A percentile compares a stretch with the other conserved stretches of the same genome.
Evolutionary conservation across 192 early-diverging fungal genomes (phyloP).

Genomic region (Backusella macrospora): DNA sequence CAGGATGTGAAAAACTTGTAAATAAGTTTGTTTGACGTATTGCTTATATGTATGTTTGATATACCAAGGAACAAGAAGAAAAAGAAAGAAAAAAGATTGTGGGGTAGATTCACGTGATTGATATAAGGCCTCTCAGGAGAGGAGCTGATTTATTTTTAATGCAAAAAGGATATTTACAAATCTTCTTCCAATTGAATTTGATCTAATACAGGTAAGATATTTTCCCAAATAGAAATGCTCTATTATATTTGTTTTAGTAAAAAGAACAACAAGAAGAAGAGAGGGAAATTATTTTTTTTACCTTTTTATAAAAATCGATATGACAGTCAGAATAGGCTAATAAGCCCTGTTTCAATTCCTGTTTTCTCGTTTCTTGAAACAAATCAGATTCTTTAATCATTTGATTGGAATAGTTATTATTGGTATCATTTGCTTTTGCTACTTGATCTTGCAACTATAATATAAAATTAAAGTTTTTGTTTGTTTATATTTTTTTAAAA

Average conservation of each 20-base stretch:
- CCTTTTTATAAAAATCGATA: conserved; percentile 83
- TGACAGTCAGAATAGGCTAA: conserved; percentile 79
- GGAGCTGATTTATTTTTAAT: too few species aligned
- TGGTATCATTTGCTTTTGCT: conserved; percentile 69
- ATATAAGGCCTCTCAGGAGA: too few species aligned
- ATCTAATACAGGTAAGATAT: conserved; percentile 83
- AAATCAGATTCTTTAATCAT: conserved; percentile 83
- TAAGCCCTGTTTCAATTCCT: conserved; percentile 79
- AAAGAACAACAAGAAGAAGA: not conserved
- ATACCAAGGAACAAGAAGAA: not conserved
- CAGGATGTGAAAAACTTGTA: conserved; percentile 92
- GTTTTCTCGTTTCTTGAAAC: conserved; percentile 77
- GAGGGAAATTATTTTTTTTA: conserved; percentile 28
- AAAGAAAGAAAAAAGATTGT: not conserved
- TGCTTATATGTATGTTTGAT: not conserved
- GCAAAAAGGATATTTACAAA: not conserved
- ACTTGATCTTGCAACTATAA: conserved; percentile 80
- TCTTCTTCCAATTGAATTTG: conserved; percentile 16
- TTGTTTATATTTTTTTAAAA: not conserved
- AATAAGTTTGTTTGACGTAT: conserved; percentile 93
- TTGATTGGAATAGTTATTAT: conserved; percentile 75
- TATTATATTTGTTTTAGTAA: conserved; percentile 20
- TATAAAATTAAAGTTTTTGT: conserved; percentile 17
- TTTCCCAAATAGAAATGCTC: conserved; percentile 79
- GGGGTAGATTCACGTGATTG: not conserved